A percentile compares a stretch with the other conserved stretches of the same genome.
phyloP scores from a whole-genome alignment of 2,329 filamentous ascomycete genomes.

The Apiospora rasikravindrae region DNA sequence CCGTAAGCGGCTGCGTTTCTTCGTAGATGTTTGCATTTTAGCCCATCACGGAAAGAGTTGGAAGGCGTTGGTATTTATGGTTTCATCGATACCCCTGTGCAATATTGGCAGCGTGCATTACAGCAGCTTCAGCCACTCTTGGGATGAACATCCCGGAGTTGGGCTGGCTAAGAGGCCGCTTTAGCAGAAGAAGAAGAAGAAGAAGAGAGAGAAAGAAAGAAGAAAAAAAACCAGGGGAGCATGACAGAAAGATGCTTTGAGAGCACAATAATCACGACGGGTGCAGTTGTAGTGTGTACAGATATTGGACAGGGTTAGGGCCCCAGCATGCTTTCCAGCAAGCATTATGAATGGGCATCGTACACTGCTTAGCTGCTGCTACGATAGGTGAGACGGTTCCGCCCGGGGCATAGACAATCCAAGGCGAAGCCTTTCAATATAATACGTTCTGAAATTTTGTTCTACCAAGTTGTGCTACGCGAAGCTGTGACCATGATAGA shows the following conservation, averaged over 20 bases:
- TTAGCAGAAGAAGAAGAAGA: background rate
- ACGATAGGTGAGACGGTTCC: constrained; percentile 8
- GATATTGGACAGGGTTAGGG: constrained; percentile 6
- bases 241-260: constrained; percentile 15
- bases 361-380: constrained; percentile 4
- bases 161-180: background rate
- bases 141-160: background rate
- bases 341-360: background rate
- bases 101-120: background rate
- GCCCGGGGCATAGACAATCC: constrained; percentile 7
- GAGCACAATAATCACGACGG: constrained; percentile 7
- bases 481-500: too few species aligned
- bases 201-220: background rate
- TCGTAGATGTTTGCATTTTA: constrained; percentile 19
- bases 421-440: constrained; percentile 7
- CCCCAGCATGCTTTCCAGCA: background rate
- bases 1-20: background rate
- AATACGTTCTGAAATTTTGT: background rate
- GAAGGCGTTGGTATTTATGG: constrained; percentile 20
- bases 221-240: background rate
- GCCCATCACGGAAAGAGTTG: constrained; percentile 22
- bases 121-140: background rate
- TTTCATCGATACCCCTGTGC: constrained; percentile 22
- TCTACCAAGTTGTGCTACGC: background rate
- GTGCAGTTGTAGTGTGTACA: constrained; percentile 6